These are phyloP conservation scores for Ophiostoma tasmaniense DNA, from an alignment of 2,329 filamentous ascomycete genomes.

Conservation along the genomic window DNA sequence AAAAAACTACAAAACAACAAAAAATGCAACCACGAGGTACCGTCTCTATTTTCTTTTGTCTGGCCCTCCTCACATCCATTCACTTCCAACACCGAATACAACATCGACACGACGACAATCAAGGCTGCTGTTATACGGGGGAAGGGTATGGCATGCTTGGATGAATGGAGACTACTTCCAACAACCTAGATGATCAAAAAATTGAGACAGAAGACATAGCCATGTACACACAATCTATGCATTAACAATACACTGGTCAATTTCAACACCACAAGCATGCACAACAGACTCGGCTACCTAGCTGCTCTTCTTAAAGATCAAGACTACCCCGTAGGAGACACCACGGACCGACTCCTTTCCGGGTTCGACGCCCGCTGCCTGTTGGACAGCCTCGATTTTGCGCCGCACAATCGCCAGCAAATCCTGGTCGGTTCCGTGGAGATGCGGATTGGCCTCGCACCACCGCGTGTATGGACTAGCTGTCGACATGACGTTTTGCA, in stretches of 20 bases:
- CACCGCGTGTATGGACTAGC: constrained; percentile 36
- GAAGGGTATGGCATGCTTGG: background rate
- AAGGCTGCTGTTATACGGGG: background rate
- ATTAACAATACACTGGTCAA: background rate
- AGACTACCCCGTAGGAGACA: constrained; percentile 6
- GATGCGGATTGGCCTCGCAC: constrained; percentile 36
- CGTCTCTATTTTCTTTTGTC: background rate
- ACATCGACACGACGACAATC: background rate
- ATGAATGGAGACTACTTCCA: too few species aligned
- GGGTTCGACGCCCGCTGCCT: constrained; percentile 29
- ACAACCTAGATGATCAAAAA: too few species aligned
- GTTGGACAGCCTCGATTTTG: constrained; percentile 22
- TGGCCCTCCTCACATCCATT: background rate
- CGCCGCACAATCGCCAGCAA: constrained; percentile 15
- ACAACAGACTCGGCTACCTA: background rate
- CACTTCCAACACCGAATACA: background rate
- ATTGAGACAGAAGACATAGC: background rate
- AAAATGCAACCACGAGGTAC: background rate
- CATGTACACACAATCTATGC: background rate
- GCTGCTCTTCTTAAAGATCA: constrained; percentile 7
- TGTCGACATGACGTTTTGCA: constrained; percentile 33
- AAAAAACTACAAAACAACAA: background rate
- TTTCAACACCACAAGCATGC: background rate
- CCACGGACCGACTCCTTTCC: constrained; percentile 25
- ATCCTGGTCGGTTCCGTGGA: constrained; percentile 33